A percentile compares a stretch with the other conserved stretches of the same genome.
phyloP scores from a whole-genome alignment of 768 basidiomycete genomes.

The Tremella yokohamensis region DNA sequence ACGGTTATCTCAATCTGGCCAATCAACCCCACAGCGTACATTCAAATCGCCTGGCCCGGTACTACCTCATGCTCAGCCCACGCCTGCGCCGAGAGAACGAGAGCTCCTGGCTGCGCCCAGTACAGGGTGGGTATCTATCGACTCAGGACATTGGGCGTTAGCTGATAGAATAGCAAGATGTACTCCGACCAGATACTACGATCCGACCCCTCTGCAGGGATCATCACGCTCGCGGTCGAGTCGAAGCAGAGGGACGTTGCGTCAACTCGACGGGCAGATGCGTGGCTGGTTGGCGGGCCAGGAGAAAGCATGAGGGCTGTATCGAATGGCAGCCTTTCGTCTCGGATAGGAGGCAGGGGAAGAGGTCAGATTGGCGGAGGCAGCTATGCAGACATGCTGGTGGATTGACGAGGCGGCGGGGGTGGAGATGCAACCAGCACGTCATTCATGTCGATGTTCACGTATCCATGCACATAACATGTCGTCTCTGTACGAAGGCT shows the following conservation, averaged over 20 bases:
- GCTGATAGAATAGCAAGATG: slow-evolving; percentile 63
- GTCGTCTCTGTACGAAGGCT: too few species aligned
- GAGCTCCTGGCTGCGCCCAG: not conserved
- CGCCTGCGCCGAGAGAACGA: not conserved
- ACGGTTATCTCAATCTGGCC: slow-evolving; percentile 13
- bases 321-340: too few species aligned
- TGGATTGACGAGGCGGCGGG: slow-evolving; percentile 5
- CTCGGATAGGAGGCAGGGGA: slow-evolving; percentile 9
- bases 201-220: slow-evolving; percentile 25
- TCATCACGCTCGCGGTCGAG: slow-evolving; percentile 32
- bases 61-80: not conserved
- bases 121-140: not conserved
- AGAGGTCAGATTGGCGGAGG: slow-evolving; percentile 22
- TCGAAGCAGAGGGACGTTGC: too few species aligned
- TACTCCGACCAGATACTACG: slow-evolving; percentile 71
- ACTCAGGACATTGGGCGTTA: not conserved
- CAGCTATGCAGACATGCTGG: slow-evolving; percentile 22
- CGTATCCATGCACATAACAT: too few species aligned
- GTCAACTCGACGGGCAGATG: too few species aligned
- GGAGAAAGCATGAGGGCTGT: too few species aligned
- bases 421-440: too few species aligned
- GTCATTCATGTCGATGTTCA: too few species aligned
- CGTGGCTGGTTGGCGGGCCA: too few species aligned
- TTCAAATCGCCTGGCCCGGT: not conserved
- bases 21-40: not conserved